phyloP scores from a whole-genome alignment of 164 flowering plant species.

The Akebia trifoliata region DNA sequence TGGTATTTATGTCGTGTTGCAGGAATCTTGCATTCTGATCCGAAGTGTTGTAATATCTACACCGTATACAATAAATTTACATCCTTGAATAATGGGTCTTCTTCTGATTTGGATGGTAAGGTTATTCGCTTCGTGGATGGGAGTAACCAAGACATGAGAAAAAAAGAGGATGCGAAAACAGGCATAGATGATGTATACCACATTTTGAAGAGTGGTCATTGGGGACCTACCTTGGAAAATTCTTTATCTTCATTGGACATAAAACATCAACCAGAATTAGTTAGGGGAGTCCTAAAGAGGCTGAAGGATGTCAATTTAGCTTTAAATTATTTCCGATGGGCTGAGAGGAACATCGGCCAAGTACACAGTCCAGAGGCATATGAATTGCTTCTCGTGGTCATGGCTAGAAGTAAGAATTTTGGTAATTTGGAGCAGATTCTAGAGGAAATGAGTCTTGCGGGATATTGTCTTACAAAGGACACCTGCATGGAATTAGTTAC shows the following conservation, averaged over 20 bases:
- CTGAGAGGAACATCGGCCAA: conserved; percentile 43
- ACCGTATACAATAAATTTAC: conserved; percentile 23
- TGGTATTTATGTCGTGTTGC: conserved; percentile 15
- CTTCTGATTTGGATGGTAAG: conserved; percentile 20
- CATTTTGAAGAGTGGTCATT: conserved; percentile 54
- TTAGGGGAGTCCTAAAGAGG: conserved; percentile 62
- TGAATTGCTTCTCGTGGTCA: conserved; percentile 61
- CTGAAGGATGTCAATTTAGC: conserved; percentile 59
- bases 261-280: conserved; percentile 41
- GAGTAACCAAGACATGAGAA: conserved; percentile 17
- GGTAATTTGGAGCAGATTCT: conserved; percentile 53
- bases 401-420: conserved; percentile 48
- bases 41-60: conserved; percentile 15
- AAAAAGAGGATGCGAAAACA: conserved; percentile 24
- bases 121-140: conserved; percentile 8
- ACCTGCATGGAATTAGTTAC: conserved; percentile 52
- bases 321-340: conserved; percentile 78
- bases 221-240: conserved; percentile 63
- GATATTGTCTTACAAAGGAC: conserved; percentile 53
- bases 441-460: conserved; percentile 85
- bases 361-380: conserved; percentile 63
- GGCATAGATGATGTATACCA: conserved; percentile 47
- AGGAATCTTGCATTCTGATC: conserved; percentile 27
- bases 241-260: conserved; percentile 32
- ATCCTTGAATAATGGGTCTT: conserved; percentile 32